Percentiles rank a stretch among this genome's conserved stretches.
These are phyloP conservation scores for Nicotiana noctiflora DNA, from an alignment of 257 asterid species.

Conservation along the genomic window DNA sequence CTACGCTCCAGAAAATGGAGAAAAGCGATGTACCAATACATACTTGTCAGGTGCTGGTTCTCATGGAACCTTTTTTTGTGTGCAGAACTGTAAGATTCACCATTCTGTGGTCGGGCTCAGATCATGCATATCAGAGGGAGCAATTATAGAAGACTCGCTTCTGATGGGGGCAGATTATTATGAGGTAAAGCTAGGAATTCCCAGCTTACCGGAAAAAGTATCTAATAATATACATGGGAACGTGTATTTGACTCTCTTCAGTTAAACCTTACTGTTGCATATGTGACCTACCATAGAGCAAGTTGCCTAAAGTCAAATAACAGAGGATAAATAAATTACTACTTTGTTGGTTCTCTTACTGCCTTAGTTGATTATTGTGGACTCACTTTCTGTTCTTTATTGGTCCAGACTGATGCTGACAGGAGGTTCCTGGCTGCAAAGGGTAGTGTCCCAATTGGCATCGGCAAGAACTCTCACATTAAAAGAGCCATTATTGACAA, in stretches of 20 bases:
- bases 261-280: not conserved
- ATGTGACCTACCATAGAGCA: not conserved
- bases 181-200: constrained; percentile 47
- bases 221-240: not conserved
- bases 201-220: not conserved
- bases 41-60: not conserved
- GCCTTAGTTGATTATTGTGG: not conserved
- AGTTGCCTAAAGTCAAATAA: not conserved
- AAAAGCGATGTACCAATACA: not conserved
- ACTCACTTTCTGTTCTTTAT: constrained; percentile 1
- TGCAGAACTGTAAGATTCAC: constrained; percentile 91
- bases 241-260: not conserved
- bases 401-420: constrained; percentile 74
- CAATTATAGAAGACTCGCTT: constrained; percentile 76
- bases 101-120: constrained; percentile 93
- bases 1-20: not conserved
- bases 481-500: constrained; percentile 92
- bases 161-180: constrained; percentile 96
- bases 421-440: constrained; percentile 54
- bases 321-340: not conserved
- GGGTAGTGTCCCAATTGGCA: constrained; percentile 84
- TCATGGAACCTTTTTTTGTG: not conserved
- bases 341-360: not conserved
- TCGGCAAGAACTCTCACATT: constrained; percentile 71
- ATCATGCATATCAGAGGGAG: constrained; percentile 94